These are phyloP conservation scores for Geranium rotundifolium DNA, from an alignment of 345 rosid genomes.

Conservation along the genomic window DNA sequence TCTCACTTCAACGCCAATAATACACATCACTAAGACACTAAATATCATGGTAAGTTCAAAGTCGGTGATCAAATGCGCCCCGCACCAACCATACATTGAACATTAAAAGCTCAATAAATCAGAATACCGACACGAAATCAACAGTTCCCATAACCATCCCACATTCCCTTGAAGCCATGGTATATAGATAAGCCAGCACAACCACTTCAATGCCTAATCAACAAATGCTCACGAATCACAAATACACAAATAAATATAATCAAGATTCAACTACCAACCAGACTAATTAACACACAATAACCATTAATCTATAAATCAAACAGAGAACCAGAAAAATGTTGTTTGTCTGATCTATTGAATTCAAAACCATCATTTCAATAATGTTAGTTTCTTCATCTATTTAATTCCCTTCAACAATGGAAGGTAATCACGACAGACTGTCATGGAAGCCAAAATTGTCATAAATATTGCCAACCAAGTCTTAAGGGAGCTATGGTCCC, in stretches of 20 bases:
- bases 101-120: neutral
- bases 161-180: neutral
- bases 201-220: neutral
- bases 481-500: neutral
- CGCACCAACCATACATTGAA: neutral
- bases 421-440: neutral
- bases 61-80: neutral
- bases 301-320: neutral
- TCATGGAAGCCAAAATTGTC: neutral
- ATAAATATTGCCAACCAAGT: neutral
- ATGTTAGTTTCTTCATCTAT: neutral
- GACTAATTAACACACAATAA: neutral
- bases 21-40: neutral
- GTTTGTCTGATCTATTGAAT: neutral
- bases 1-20: neutral
- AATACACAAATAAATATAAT: too few relatives aligned
- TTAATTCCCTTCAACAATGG: neutral
- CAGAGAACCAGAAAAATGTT: neutral
- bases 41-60: neutral
- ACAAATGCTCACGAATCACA: neutral
- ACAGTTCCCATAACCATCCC: constrained; percentile 20
- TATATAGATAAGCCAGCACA: neutral
- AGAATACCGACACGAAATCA: neutral
- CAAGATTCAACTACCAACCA: neutral
- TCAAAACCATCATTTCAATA: neutral